Conservation (phyloP, 345 rosid species). For the Linum usitatissimum region DNA sequence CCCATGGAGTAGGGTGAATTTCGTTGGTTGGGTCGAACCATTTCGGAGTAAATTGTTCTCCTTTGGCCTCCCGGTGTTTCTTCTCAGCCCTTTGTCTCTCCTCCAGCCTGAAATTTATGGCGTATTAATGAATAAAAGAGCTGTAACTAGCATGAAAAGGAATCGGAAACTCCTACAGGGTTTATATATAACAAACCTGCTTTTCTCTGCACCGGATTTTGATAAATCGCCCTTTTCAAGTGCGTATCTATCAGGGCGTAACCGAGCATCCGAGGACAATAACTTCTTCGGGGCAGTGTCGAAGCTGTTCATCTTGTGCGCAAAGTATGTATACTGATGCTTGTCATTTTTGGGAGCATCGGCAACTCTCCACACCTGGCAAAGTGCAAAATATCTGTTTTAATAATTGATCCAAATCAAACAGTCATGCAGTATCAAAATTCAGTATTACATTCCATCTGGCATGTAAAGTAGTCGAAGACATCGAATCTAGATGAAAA, state of each 20-base stretch:
- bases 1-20: slow-evolving; percentile 56
- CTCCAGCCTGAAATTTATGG: slow-evolving; percentile 39
- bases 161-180: not conserved
- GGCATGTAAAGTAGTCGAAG: not conserved
- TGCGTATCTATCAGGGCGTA: slow-evolving; percentile 74
- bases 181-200: slow-evolving; percentile 38
- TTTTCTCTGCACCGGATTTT: slow-evolving; percentile 66
- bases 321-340: slow-evolving; percentile 63
- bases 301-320: slow-evolving; percentile 81
- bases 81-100: slow-evolving; percentile 73
- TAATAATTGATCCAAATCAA: not conserved
- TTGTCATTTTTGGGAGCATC: slow-evolving; percentile 68
- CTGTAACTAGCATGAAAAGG: not conserved
- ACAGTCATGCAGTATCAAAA: not conserved
- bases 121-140: not conserved
- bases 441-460: not conserved
- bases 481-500: not conserved
- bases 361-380: slow-evolving; percentile 65
- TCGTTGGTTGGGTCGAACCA: slow-evolving; percentile 65
- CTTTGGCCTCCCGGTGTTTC: slow-evolving; percentile 49
- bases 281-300: slow-evolving; percentile 77
- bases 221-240: slow-evolving; percentile 66
- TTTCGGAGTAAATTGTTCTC: slow-evolving; percentile 45
- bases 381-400: not conserved
- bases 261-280: slow-evolving; percentile 70